Percentiles rank a stretch among this genome's conserved stretches.
Evolutionary conservation across 108 stramenopile genomes (phyloP).

Genomic region (Skeletonema potamos): DNA sequence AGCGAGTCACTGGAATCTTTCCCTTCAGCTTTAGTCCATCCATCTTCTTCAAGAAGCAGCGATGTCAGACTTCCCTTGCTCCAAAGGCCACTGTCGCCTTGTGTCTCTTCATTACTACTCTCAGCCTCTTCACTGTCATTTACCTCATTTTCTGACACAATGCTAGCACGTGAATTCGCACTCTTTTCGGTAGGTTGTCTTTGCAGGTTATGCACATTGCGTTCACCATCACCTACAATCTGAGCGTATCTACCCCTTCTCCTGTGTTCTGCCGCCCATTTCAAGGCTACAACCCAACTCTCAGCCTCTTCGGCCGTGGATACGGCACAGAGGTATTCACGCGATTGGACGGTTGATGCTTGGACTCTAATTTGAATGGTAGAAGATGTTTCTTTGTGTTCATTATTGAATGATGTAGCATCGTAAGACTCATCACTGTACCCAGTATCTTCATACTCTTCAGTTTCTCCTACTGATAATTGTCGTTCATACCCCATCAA

Average conservation of each 20-base stretch:
- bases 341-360: slow-evolving; percentile 38
- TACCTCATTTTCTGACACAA: background rate
- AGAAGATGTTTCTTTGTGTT: slow-evolving; percentile 6
- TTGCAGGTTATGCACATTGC: background rate
- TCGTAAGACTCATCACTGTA: slow-evolving; percentile 2
- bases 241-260: slow-evolving; percentile 17
- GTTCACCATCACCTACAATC: slow-evolving; percentile 7
- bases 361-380: slow-evolving; percentile 34
- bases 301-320: slow-evolving; percentile 74
- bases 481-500: slow-evolving; percentile 21
- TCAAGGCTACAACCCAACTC: slow-evolving; percentile 81
- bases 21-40: slow-evolving; percentile 42
- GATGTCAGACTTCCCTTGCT: slow-evolving; percentile 20
- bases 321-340: slow-evolving; percentile 88
- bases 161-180: slow-evolving; percentile 2
- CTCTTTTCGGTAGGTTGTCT: background rate
- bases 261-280: slow-evolving; percentile 69
- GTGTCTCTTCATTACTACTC: slow-evolving; percentile 2
- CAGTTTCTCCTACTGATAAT: slow-evolving; percentile 6
- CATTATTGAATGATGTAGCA: background rate
- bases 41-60: slow-evolving; percentile 14
- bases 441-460: background rate
- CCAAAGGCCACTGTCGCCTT: slow-evolving; percentile 15
- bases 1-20: background rate
- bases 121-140: slow-evolving; percentile 6